Percentiles rank a stretch among this genome's conserved stretches.
phyloP scores from a whole-genome alignment of 2,329 filamentous ascomycete species.

The Calonectria crousiana region DNA sequence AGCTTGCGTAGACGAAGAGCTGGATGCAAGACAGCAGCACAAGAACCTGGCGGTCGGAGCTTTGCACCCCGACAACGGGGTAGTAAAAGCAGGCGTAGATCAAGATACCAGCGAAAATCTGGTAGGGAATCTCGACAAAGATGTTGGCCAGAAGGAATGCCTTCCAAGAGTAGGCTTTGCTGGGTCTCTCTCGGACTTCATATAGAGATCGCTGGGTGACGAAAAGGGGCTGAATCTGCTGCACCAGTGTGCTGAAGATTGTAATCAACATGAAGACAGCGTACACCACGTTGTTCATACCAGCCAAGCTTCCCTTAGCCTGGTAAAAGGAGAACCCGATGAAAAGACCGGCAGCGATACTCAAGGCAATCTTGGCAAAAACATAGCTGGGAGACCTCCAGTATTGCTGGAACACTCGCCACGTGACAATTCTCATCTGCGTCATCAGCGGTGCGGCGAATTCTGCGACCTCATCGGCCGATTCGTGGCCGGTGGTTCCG shows the following conservation, averaged over 20 bases:
- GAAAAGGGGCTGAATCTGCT: conserved; percentile 82
- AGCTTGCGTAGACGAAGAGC: conserved; percentile 74
- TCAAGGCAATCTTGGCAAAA: conserved; percentile 16
- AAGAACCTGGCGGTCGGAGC: conserved; percentile 68
- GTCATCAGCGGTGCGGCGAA: conserved; percentile 11
- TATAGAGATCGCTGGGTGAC: conserved; percentile 81
- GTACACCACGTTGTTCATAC: conserved; percentile 81
- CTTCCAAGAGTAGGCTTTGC: conserved; percentile 81
- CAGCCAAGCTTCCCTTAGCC: conserved; percentile 66
- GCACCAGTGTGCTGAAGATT: conserved; percentile 77
- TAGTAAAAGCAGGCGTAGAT: conserved; percentile 78
- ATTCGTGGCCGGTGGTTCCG: background rate
- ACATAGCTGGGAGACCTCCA: conserved; percentile 25
- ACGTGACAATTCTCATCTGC: conserved; percentile 1
- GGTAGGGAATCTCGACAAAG: conserved; percentile 78
- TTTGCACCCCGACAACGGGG: conserved; percentile 64
- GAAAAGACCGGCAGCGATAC: conserved; percentile 58
- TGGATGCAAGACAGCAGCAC: conserved; percentile 68
- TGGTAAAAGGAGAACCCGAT: conserved; percentile 77
- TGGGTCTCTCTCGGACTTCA: conserved; percentile 81
- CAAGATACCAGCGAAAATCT: conserved; percentile 73
- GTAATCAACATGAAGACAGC: conserved; percentile 81
- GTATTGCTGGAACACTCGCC: conserved; percentile 26
- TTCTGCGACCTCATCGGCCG: background rate
- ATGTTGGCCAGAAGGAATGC: conserved; percentile 80